Base-by-base conservation (phyloP, 768 basidiomycete species). In the Hemileccinum impolitum region DNA sequence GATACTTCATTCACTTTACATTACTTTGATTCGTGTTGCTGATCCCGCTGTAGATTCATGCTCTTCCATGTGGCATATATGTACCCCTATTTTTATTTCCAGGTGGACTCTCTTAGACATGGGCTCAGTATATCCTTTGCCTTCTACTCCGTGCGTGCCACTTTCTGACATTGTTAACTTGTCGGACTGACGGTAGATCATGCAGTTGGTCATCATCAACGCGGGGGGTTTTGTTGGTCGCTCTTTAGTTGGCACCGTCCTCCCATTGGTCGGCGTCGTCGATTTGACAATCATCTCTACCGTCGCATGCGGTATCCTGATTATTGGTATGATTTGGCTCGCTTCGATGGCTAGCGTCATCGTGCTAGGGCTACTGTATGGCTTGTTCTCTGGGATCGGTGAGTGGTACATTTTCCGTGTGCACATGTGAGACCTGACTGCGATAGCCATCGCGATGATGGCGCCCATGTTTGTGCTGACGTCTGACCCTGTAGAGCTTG, bases 41-140 rank as follows among this genome's bases (percentile, higher is more conserved):
- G 10, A 32, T 40, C 25, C n/a, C n/a, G n/a, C 3, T n/a, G n/a
- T 42, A 66, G 65, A 28, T 59, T 54, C 18, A 51, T 38, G n/a
- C 39, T 61, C 25, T 70, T 71, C 28, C 65, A 75, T n/a, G 53
- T 66, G 1, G 76, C 74, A 0, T 60, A 74, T 26, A 74, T 72
- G 48, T 79, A 75, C 42, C 79, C 81, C 0, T 69, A 77, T 38
- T 83, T 79, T 61, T 84, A 81, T 60, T 65, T 85, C 17, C 83
- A 85, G 54, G 57, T 82, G 6, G 74, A 79, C 40, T 71, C 81
- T 4, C 69, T 80, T 14, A 68, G 68, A 47, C 78, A 79, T 40
- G 76, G 76, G 4, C 65, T 81, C 21, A 57, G 65, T 35, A 48
- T 67, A 1, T 64, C 62, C 21, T 65, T 85, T 14, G 74, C 82